phyloP scores from a whole-genome alignment of 495 filamentous ascomycete genomes.

The Cercophora samala region DNA sequence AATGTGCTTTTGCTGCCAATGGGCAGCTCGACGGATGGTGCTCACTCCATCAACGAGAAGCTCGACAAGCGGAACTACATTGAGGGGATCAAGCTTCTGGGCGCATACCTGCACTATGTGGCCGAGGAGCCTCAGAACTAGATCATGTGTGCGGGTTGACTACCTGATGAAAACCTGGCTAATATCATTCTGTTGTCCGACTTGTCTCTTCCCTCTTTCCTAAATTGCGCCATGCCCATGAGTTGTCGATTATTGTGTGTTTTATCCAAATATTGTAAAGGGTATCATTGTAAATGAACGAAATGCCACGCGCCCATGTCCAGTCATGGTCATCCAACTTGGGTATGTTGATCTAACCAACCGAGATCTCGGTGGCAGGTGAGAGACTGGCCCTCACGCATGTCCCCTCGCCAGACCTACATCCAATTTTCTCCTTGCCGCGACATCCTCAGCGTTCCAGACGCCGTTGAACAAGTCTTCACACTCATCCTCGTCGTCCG shows the following conservation, averaged over 20 bases:
- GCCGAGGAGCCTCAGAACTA: slow-evolving; percentile 73
- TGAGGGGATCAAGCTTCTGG: slow-evolving; percentile 93
- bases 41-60: slow-evolving; percentile 98
- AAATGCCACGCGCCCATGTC: neutral
- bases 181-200: neutral
- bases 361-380: too few species aligned
- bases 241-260: neutral
- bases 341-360: neutral
- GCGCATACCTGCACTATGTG: slow-evolving; percentile 95
- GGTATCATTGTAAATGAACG: neutral
- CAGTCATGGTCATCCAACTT: too few species aligned
- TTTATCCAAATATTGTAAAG: neutral
- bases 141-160: neutral
- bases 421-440: slow-evolving; percentile 58
- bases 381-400: neutral
- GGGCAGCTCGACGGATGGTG: slow-evolving; percentile 94
- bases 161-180: neutral
- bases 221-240: neutral
- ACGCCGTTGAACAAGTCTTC: slow-evolving; percentile 87
- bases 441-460: slow-evolving; percentile 67
- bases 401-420: slow-evolving; percentile 36
- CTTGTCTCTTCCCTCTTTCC: neutral
- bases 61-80: slow-evolving; percentile 96
- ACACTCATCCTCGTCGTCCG: slow-evolving; percentile 90
- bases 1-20: slow-evolving; percentile 94